These are phyloP conservation scores for Yarrowia keelungensis DNA, from an alignment of 805 yeast species.

Conservation along the genomic window DNA sequence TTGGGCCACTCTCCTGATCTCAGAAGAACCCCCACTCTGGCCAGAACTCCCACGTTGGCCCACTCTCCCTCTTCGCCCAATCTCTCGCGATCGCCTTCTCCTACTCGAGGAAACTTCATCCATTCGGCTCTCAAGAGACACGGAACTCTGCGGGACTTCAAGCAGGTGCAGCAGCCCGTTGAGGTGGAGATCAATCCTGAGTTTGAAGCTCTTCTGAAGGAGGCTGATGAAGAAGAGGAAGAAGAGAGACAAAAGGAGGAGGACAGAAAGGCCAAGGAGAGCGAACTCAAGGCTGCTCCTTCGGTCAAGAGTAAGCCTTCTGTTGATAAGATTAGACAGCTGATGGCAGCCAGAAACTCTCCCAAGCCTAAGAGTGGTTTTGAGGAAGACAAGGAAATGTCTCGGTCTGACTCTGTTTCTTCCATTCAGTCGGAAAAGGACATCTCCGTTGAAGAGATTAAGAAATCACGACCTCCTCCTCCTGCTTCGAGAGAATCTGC, in stretches of 20 bases:
- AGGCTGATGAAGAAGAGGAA: conserved; percentile 26
- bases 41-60: conserved; percentile 2
- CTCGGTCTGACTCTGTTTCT: conserved; percentile 7
- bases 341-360: conserved; percentile 37
- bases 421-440: conserved; percentile 34
- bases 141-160: conserved; percentile 40
- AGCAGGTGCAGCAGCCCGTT: conserved; percentile 19
- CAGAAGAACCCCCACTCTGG: conserved; percentile 1
- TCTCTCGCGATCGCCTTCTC: conserved; percentile 41
- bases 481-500: conserved; percentile 3
- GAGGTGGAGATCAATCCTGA: conserved; percentile 25
- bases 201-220: conserved; percentile 11
- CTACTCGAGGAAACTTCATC: conserved; percentile 45
- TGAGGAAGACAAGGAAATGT: neutral
- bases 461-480: conserved; percentile 10
- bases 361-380: conserved; percentile 7
- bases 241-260: neutral
- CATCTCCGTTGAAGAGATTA: neutral
- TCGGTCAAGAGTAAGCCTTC: conserved; percentile 34
- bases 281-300: neutral
- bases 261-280: neutral
- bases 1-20: neutral
- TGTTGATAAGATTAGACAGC: conserved; percentile 26
- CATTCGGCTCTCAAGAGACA: conserved; percentile 47
- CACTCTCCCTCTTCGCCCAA: conserved; percentile 20